Evolutionary conservation across 306 rosid genomes (phyloP), one percentile per base, ranked within the genome.

Genomic region (Citrullus amarus): DNA sequence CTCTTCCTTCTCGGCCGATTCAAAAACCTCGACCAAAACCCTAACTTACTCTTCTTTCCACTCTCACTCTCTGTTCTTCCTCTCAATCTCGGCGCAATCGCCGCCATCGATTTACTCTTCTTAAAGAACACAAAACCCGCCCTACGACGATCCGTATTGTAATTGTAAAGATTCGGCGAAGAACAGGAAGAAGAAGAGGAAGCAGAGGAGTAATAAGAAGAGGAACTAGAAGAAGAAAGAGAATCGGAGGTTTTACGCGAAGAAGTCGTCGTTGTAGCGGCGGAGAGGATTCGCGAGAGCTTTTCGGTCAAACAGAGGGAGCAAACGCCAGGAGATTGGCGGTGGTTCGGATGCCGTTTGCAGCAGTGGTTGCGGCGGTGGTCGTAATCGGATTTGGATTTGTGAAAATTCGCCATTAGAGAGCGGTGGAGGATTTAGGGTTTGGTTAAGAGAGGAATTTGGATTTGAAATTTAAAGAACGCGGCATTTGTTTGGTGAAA

Each of bases 21-120:
- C 38, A 79, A 38, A 56, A 79, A 22, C 67, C 48, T 67, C 54
- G 77, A 79, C 81, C 81, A 79, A 28, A 79, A 66, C 76, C 81
- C 76, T n/a, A 60, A 18, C 9, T 36, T 55, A 67, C 34, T 39
- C n/a, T 50, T 62, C 34, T 51, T 53, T 66, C 58, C 75, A 18
- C 41, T 43, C 14, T 36, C 76, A 9, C 6, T 28, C 36, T 63
- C 80, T 16, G 38, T 32, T 32, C 20, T 17, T 3, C 41, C 25
- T 43, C 18, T 59, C 14, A 44, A 59, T 25, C 72, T 61, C 44
- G 55, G 53, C 38, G 9, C 55, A 28, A 77, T 43, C 18, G 60
- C 44, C 56, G 62, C 60, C 58, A 65, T 13, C 34, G 80, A 63
- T 44, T 61, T 79, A 55, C 81, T 79, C 77, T 68, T 79, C 22